These are phyloP conservation scores for Aurantiochytrium sp. DNA, from an alignment of 108 stramenopile species.

Conservation along the genomic window DNA sequence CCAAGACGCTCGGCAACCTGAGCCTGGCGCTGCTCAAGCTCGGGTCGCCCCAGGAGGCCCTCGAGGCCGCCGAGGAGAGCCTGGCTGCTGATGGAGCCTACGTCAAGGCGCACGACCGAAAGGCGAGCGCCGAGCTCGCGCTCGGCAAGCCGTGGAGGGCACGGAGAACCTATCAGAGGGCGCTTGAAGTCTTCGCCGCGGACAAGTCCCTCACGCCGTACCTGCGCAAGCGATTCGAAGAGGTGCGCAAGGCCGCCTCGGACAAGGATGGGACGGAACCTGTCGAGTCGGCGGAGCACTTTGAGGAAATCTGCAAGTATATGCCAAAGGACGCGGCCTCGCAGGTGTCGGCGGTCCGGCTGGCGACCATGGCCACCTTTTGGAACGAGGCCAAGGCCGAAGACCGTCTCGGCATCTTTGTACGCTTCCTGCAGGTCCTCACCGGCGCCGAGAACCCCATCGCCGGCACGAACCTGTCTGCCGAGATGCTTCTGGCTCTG, in stretches of 20 bases:
- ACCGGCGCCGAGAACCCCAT: background rate
- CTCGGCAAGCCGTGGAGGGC: background rate
- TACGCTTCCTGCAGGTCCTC: background rate
- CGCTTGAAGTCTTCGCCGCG: background rate
- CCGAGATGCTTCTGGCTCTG: background rate
- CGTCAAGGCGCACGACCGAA: background rate
- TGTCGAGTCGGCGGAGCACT: background rate
- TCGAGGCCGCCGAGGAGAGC: background rate
- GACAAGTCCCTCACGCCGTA: background rate
- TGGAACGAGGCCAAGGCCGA: background rate
- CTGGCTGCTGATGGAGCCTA: background rate
- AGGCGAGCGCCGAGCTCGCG: background rate
- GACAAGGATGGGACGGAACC: background rate
- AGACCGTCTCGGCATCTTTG: background rate
- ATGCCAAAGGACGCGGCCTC: background rate
- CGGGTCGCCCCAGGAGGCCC: background rate
- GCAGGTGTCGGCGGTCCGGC: background rate
- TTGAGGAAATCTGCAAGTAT: background rate
- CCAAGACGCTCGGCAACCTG: background rate
- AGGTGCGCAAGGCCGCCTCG: background rate
- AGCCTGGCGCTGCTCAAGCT: background rate
- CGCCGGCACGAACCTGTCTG: background rate
- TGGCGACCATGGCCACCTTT: conserved; percentile 4
- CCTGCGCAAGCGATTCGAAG: background rate
- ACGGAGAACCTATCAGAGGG: background rate